A percentile compares a stretch with the other conserved stretches of the same genome.
phyloP scores from a whole-genome alignment of 768 basidiomycete species.

The Lactifluus subvellereus region DNA sequence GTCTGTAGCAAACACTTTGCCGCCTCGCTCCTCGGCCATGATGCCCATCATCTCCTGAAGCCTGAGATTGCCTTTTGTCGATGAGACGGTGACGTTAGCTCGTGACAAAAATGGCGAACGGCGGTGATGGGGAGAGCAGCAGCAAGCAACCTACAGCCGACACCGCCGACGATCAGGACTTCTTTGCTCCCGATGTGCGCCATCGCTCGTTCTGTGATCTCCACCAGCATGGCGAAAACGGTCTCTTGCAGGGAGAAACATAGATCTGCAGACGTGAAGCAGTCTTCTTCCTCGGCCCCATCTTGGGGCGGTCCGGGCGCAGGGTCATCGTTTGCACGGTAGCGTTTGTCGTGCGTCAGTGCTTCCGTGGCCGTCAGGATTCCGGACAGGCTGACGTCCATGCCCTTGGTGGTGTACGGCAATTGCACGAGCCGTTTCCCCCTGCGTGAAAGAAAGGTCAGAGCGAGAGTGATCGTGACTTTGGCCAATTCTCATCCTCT shows the following conservation, averaged over 20 bases:
- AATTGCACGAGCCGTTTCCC: conserved; percentile 74
- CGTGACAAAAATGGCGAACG: not conserved
- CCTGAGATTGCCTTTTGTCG: conserved; percentile 62
- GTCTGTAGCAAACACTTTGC: conserved; percentile 90
- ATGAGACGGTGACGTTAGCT: not conserved
- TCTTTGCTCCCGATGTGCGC: conserved; percentile 96
- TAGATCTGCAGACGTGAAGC: conserved; percentile 91
- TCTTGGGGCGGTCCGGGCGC: conserved; percentile 27
- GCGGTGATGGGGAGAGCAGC: too few species aligned
- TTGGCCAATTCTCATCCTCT: too few species aligned
- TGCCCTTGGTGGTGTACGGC: conserved; percentile 96
- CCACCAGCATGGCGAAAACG: conserved; percentile 96
- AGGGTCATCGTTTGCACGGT: conserved; percentile 37
- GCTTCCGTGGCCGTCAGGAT: conserved; percentile 84
- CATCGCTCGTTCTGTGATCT: conserved; percentile 99
- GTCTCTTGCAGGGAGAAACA: conserved; percentile 98
- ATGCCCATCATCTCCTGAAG: conserved; percentile 99
- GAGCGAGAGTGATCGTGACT: conserved; percentile 8
- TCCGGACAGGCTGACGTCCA: conserved; percentile 97
- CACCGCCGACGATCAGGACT: conserved; percentile 95
- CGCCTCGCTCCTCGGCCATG: conserved; percentile 88
- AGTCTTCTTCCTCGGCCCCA: conserved; percentile 43
- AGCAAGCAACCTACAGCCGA: conserved; percentile 75
- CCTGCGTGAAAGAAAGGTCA: conserved; percentile 35
- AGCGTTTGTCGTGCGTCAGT: conserved; percentile 84